Evolutionary conservation across 208 protist species (phyloP).

Genomic region (Naegleria fowleri): DNA sequence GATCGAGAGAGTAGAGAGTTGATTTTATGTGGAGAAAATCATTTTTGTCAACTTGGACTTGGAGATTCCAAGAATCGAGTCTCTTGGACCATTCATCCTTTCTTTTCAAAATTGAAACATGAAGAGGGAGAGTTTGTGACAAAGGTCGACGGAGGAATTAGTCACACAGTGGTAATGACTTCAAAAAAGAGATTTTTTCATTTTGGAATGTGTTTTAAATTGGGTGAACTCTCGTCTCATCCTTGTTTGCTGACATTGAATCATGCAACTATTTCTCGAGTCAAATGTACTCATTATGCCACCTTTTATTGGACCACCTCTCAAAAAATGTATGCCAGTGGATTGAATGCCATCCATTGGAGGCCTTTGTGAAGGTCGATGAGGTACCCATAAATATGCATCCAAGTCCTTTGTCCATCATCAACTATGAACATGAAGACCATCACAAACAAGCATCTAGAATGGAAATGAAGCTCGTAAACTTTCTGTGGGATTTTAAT

Average conservation of each 20-base stretch:
- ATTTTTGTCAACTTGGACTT: neutral
- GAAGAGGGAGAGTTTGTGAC: neutral
- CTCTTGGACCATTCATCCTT: neutral
- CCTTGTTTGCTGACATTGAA: too few relatives aligned
- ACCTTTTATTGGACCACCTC: too few relatives aligned
- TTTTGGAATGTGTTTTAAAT: too few relatives aligned
- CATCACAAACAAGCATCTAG: neutral
- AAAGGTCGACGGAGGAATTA: neutral
- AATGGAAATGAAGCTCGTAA: neutral
- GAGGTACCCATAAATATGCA: neutral
- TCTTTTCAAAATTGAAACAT: neutral
- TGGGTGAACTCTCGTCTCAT: too few relatives aligned
- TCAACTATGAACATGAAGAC: neutral
- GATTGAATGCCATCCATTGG: neutral
- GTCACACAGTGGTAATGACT: neutral
- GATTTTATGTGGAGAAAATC: neutral
- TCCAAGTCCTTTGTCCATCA: neutral
- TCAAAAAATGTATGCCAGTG: too few relatives aligned
- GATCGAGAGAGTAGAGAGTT: neutral
- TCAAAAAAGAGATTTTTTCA: neutral
- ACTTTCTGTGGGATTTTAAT: neutral
- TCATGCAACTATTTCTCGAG: too few relatives aligned
- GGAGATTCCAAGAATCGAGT: neutral
- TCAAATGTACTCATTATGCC: too few relatives aligned
- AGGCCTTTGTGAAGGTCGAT: neutral